Evolutionary conservation across 1,284 basidiomycete species (phyloP), one percentile per base, ranked within the genome.

Genomic region (Ceratobasidium sp.): DNA sequence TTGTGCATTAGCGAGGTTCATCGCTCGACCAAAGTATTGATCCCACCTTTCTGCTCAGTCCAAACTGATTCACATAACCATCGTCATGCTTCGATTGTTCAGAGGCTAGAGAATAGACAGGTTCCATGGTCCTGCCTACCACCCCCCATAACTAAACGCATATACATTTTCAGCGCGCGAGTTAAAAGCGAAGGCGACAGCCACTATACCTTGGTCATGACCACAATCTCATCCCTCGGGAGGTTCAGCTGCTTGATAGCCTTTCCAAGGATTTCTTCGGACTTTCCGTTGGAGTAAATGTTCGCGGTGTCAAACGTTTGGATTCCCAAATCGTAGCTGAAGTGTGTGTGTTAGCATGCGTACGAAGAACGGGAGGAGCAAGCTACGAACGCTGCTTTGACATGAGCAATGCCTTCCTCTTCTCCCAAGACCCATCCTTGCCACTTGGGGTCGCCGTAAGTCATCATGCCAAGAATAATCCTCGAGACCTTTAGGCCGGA

Each of bases 301-400:
- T 89, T 84, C 37, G 88, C 87, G 0, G 87, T 88, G 79, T 89
- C 88, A 76, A 88, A 89, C 0, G 87, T 88, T 81, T 86, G 84
- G 78, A 89, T 88, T 3, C 88, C 88, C 26, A 82, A 76, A 10
- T 86, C 85, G 76, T 84, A 83, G 17, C 39, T 82, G 23, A 15
- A n/a, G 13, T 56, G 47, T 17, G 45, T 63, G 35, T 53, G 39
- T n/a, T 33, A 51, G 28, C 51, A 71, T 35, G 31, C 28, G 13
- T 64, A 31, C 58, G 20, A 61, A 45, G 61, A 64, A 33, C 20
- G 60, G 31, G 51, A 49, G 35, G 60, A 33, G 7, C 51, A 47
- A 31, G 49, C 58, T 39, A 76, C 80, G 73, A 81, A 84, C 20
- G 83, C 83, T 65, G 78, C 80, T 74, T 82, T 82, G 80, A 84